Evolutionary conservation across 768 basidiomycete species (phyloP).

Genomic region (Trametes meyenii): DNA sequence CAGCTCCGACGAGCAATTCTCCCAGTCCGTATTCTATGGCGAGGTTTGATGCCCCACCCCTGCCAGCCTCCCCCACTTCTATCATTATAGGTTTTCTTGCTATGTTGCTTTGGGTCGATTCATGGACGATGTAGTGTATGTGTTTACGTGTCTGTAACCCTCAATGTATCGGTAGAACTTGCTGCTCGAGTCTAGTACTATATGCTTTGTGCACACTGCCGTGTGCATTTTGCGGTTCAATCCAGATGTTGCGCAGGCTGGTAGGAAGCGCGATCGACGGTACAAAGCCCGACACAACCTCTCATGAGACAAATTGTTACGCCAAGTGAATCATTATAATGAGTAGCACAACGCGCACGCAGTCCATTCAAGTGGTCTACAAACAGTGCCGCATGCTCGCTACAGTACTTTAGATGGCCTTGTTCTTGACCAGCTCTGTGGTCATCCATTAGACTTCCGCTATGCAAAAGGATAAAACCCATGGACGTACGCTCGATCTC

Average conservation of each 20-base stretch:
- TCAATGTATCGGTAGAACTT: too few relatives aligned
- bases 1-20: conserved; percentile 50
- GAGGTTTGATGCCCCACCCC: conserved; percentile 18
- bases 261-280: too few relatives aligned
- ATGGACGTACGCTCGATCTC: conserved; percentile 89
- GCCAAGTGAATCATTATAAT: too few relatives aligned
- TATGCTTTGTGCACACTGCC: too few relatives aligned
- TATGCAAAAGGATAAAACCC: neutral
- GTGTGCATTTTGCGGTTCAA: too few relatives aligned
- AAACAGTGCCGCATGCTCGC: conserved; percentile 7
- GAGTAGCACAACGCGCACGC: neutral
- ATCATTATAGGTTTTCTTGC: neutral
- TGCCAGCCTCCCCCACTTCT: neutral
- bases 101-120: neutral
- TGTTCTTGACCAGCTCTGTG: conserved; percentile 87
- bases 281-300: too few relatives aligned
- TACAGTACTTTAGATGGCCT: conserved; percentile 67
- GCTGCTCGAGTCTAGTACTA: too few relatives aligned
- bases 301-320: too few relatives aligned
- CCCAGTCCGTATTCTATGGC: conserved; percentile 59
- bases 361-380: conserved; percentile 12
- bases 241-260: too few relatives aligned
- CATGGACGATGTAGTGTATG: conserved; percentile 1
- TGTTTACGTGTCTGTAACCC: neutral
- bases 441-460: neutral